Base-by-base conservation (phyloP, 2,329 filamentous ascomycete genomes). In the Blastomyces parvus region DNA sequence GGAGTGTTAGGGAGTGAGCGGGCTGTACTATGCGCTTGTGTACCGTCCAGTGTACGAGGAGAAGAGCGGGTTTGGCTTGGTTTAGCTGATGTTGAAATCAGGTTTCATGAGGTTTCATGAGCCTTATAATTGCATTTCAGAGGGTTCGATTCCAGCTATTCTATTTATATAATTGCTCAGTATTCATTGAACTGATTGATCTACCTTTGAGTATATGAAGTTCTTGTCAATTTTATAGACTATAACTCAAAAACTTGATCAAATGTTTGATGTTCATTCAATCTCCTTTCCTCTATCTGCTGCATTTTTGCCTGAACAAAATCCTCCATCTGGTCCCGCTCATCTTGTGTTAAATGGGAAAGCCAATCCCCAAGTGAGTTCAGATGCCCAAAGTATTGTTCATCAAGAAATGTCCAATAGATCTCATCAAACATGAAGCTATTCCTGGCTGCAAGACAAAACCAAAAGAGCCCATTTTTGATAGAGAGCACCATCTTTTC, bases 1-100 rank as follows among this genome's bases (percentile, higher is more conserved):
- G 74, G 66, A 74, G 71, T 69, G 77, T 74, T 25, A 62, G 67
- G 57, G 73, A 72, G 62, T 74, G 79, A 62, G 76, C 62, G 40
- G 71, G 69, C 25, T 67, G 55, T 40, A 9, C 30, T 5, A 30
- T 30, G 30, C 30, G 30, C n/a, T n/a, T n/a, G n/a, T n/a, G n/a
- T n/a, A n/a, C n/a, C n/a, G n/a, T n/a, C n/a, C n/a, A n/a, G n/a
- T n/a, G n/a, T n/a, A n/a, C n/a, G n/a, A n/a, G n/a, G n/a, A n/a
- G n/a, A n/a, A n/a, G n/a, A n/a, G n/a, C n/a, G n/a, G n/a, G n/a
- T n/a, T n/a, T n/a, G n/a, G n/a, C n/a, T n/a, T n/a, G n/a, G n/a
- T n/a, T n/a, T n/a, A n/a, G n/a, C n/a, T n/a, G n/a, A n/a, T n/a
- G n/a, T n/a, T n/a, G n/a, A n/a, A n/a, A n/a, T n/a, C n/a, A n/a